Conservation (phyloP, 2,329 filamentous ascomycete genomes). For the Cercospora sesami region DNA sequence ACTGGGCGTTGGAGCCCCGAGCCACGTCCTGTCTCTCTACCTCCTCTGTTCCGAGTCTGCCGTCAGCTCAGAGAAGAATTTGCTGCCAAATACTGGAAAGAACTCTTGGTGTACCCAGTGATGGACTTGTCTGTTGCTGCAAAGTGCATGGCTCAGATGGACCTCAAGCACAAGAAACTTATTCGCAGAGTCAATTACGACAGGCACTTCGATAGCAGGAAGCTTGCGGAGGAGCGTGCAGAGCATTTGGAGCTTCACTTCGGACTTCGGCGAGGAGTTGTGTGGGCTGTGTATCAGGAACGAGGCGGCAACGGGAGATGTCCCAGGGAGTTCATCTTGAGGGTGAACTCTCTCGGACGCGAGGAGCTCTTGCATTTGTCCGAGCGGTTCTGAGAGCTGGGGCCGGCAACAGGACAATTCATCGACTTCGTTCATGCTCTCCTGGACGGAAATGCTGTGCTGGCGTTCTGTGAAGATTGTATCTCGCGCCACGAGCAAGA, state of each 20-base stretch:
- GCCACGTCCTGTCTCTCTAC: neutral
- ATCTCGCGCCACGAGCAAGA: too few relatives aligned
- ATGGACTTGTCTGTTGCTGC: neutral
- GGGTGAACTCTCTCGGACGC: too few relatives aligned
- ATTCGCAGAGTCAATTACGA: neutral
- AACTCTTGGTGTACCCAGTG: neutral
- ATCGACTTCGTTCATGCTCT: too few relatives aligned
- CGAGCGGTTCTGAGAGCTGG: too few relatives aligned
- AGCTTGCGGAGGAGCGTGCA: neutral
- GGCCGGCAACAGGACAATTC: too few relatives aligned
- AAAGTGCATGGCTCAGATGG: neutral
- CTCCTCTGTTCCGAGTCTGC: neutral
- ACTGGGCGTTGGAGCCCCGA: too few relatives aligned
- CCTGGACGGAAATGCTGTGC: too few relatives aligned
- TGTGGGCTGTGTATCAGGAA: neutral
- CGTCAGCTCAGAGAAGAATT: neutral
- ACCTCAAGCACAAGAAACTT: neutral
- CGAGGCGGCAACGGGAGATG: too few relatives aligned
- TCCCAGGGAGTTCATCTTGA: too few relatives aligned
- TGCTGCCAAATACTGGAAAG: neutral
- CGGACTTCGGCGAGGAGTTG: neutral
- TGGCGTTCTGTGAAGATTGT: too few relatives aligned
- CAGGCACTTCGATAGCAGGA: neutral
- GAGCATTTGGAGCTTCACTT: neutral
- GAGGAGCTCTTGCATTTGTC: too few relatives aligned